Base-by-base conservation (phyloP, 2,329 filamentous ascomycete species). In the Fusarium luffae region DNA sequence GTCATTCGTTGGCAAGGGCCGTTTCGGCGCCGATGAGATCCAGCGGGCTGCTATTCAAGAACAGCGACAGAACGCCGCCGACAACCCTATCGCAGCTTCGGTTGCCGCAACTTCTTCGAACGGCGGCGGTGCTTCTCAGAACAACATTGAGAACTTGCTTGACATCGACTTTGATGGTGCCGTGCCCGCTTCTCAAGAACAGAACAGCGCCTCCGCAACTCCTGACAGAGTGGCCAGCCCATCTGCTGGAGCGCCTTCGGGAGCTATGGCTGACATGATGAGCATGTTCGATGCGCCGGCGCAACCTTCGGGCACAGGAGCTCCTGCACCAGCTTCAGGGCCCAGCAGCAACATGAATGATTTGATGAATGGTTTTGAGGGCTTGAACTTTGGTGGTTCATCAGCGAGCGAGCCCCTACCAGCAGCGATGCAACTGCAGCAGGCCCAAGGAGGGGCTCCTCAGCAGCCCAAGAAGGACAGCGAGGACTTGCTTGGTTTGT, bases 91-190 rank as follows among this genome's bases (percentile, higher is more conserved):
- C 73, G 95, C 95, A 1, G 95, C 94, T 0, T 92, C 93, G 0
- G 92, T 92, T 2, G 90, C 90, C 0, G 90, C 91, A 0, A 89
- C 90, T 0, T 90, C 91, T 0, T 89, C 89, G 2, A 89, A 90
- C 0, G 89, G 89, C 60, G 81, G 88, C 30, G 80, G 76, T 10
- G 71, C 85, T 27, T 76, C 86, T 9, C 91, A 94, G 78, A 92
- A 82, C 83, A 98, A 97, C 75, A 87, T 95, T 70, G 96, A 99
- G 81, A 99, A 98, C 78, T 85, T 99, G 21, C 87, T 99, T 59
- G 96, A 99, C 76, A 97, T 97, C 75, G 94, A 97, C 80, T 97
- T 97, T 77, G 96, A 98, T 76, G 96, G 95, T 27, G 92, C 93
- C 4, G 94, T 92, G 4, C 95, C 95, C 5, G 95, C 96, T n/a